These are phyloP conservation scores for Dunaliella sp. DNA, from an alignment of 139 green algal species.

Conservation along the genomic window DNA sequence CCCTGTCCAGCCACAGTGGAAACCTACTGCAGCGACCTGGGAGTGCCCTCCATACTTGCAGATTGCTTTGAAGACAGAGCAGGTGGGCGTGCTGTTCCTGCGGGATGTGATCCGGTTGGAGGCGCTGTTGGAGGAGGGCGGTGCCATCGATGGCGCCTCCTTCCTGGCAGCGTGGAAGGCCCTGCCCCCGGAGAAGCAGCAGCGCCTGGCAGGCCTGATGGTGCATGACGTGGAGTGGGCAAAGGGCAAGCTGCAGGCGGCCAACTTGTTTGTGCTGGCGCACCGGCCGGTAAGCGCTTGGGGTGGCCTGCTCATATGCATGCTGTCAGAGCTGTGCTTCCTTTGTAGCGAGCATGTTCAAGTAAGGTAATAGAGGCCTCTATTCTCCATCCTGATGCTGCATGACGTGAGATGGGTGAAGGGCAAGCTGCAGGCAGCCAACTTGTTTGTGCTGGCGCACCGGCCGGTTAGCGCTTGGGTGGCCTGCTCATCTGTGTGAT, in stretches of 20 bases:
- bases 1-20: not conserved
- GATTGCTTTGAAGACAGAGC: conserved; percentile 45
- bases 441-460: conserved; percentile 70
- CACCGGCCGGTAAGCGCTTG: conserved; percentile 65
- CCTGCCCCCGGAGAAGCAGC: conserved; percentile 37
- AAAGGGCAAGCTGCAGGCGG: conserved; percentile 49
- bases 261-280: conserved; percentile 68
- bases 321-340: too few species aligned
- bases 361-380: too few species aligned
- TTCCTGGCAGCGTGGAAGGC: conserved; percentile 58
- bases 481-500: too few species aligned
- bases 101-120: conserved; percentile 64
- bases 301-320: too few species aligned
- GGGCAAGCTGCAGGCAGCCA: conserved; percentile 44
- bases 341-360: too few species aligned
- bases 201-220: conserved; percentile 27
- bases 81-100: conserved; percentile 88
- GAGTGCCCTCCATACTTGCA: conserved; percentile 16
- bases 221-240: conserved; percentile 37
- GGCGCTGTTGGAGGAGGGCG: conserved; percentile 55
- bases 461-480: conserved; percentile 44
- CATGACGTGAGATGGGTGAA: conserved; percentile 47
- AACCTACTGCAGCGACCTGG: not conserved
- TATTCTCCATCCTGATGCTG: too few species aligned
- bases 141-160: conserved; percentile 27